Base-by-base conservation (phyloP, 345 rosid genomes). In the Salix exigua region DNA sequence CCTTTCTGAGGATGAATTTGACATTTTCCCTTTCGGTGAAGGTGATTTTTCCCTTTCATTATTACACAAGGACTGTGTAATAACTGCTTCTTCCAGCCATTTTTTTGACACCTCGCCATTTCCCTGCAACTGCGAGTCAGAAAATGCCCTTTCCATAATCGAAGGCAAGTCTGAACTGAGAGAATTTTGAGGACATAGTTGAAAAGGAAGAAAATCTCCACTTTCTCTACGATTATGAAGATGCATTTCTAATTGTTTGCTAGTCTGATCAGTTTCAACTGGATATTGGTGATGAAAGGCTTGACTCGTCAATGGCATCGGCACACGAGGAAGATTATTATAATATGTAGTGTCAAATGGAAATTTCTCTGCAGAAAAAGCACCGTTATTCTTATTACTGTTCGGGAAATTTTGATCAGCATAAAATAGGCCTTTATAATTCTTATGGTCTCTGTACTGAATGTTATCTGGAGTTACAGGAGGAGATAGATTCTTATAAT, bases 121-220 rank as follows among this genome's bases (percentile, higher is more conserved):
- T 60, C 69, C 88, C 66, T 76, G 82, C 74, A 91, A 83, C 70
- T 71, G 81, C 2, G 93, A 85, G 75, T 91, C 92, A 40, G 92
- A 89, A 63, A 84, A 80, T 75, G 87, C 81, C 79, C 88, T 86
- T 74, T 87, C 92, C 86, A 37, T 87, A 37, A 84, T 83, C 50
- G 37, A 69, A 63, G 79, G 73, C 76, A 72, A 79, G 72, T 71
- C 83, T 21, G 82, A 67, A 58, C 66, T 83, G 19, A 18, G 44
- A 77, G 82, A 79, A 68, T 73, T 82, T 74, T 75, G 88, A 71
- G 73, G 65, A 53, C 71, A 17, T 17, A 61, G 68, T 18, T 68
- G 71, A 78, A 40, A 66, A 40, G 77, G 87, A 73, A 64, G 73
- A 26, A 77, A 68, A 63, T 90, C 87, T 62, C 81, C 88, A 73